Percentiles rank a stretch among this genome's conserved stretches.
Evolutionary conservation across 495 filamentous ascomycete genomes (phyloP).

Genomic region (Aspergillus conjunctus): DNA sequence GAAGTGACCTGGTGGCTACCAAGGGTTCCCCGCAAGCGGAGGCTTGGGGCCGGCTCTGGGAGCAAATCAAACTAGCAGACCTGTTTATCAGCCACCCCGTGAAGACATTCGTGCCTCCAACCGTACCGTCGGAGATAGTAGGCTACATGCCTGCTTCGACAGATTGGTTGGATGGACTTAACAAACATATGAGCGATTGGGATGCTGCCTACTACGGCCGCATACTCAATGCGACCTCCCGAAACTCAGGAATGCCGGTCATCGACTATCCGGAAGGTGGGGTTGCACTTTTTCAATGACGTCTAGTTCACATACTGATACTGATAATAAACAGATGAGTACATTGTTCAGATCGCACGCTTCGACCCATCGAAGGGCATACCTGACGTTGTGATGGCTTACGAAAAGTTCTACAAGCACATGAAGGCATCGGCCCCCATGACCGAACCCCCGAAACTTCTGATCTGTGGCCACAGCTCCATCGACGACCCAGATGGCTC

Average conservation of each 20-base stretch:
- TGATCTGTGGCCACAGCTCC: slow-evolving; percentile 79
- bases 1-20: slow-evolving; percentile 68
- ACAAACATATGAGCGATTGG: slow-evolving; percentile 76
- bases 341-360: slow-evolving; percentile 80
- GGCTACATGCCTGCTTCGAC: slow-evolving; percentile 83
- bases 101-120: slow-evolving; percentile 70
- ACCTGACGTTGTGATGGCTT: slow-evolving; percentile 75
- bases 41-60: slow-evolving; percentile 79
- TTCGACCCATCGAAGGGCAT: slow-evolving; percentile 91
- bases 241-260: slow-evolving; percentile 54
- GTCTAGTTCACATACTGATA: background rate
- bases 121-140: slow-evolving; percentile 66
- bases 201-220: slow-evolving; percentile 76
- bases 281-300: background rate
- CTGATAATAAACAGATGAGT: slow-evolving; percentile 51
- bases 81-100: slow-evolving; percentile 87
- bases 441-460: slow-evolving; percentile 65
- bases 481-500: slow-evolving; percentile 84
- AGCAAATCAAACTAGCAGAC: slow-evolving; percentile 68
- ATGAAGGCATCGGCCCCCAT: slow-evolving; percentile 48
- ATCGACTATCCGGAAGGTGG: slow-evolving; percentile 68
- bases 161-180: slow-evolving; percentile 88
- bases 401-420: slow-evolving; percentile 68
- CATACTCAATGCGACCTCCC: slow-evolving; percentile 68
- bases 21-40: slow-evolving; percentile 68